A percentile compares a stretch with the other conserved stretches of the same genome.
Evolutionary conservation across 2,329 filamentous ascomycete species (phyloP).

Genomic region (Talaromyces verruculosus): DNA sequence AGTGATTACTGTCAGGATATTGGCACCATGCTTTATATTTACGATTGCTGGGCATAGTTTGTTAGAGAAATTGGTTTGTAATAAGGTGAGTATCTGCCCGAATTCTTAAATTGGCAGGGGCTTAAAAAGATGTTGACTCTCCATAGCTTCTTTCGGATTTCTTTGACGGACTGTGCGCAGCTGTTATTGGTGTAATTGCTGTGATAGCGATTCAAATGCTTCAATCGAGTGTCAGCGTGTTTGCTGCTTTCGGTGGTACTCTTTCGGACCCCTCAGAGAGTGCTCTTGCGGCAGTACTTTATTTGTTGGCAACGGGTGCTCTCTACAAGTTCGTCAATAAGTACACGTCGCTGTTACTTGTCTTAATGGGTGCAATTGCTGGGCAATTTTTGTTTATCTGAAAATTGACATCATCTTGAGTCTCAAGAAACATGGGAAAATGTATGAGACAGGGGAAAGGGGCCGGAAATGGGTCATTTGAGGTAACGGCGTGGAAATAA

Average conservation of each 20-base stretch:
- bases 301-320: conserved; percentile 1
- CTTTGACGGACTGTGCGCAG: conserved; percentile 9
- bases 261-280: not conserved
- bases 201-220: conserved; percentile 9
- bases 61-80: conserved; percentile 1
- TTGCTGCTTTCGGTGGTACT: not conserved
- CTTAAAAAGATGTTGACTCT: conserved; percentile 9
- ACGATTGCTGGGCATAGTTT: not conserved
- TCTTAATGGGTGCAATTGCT: not conserved
- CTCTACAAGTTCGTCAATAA: conserved; percentile 9
- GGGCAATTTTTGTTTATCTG: not conserved
- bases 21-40: conserved; percentile 3
- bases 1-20: not conserved
- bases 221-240: not conserved
- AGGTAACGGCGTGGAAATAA: not conserved
- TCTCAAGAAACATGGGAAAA: not conserved
- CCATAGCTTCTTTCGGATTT: conserved; percentile 2
- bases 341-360: conserved; percentile 4
- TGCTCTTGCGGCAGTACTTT: conserved; percentile 5
- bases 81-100: not conserved
- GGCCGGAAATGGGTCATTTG: not conserved
- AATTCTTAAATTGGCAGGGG: not conserved
- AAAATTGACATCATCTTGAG: not conserved
- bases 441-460: not conserved
- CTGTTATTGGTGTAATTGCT: conserved; percentile 9